A percentile compares a stretch with the other conserved stretches of the same genome.
Conservation (phyloP, 129 eudicot species). For the Arctium lappa region DNA sequence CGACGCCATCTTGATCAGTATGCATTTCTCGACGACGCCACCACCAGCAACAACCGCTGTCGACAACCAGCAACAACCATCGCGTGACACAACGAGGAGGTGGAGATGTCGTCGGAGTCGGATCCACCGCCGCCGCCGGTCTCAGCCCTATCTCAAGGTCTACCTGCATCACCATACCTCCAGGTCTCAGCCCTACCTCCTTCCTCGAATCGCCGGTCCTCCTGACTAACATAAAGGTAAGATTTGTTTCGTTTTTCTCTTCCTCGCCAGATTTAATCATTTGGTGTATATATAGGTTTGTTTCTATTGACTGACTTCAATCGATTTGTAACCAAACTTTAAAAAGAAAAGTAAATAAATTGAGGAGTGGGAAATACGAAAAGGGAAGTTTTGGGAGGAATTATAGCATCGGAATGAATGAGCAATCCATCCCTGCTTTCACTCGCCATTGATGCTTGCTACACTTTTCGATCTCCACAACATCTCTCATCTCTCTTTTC, state of each 20-base stretch:
- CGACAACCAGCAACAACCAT: not conserved
- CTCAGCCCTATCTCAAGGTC: conserved; percentile 75
- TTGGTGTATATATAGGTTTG: not conserved
- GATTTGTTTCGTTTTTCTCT: not conserved
- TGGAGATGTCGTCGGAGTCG: conserved; percentile 20
- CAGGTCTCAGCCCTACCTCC: conserved; percentile 91
- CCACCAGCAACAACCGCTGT: too few species aligned
- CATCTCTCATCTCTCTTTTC: too few species aligned
- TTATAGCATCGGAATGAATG: too few species aligned
- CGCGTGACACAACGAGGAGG: not conserved
- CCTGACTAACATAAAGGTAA: conserved; percentile 82
- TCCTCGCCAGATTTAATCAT: not conserved
- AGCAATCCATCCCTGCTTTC: too few species aligned
- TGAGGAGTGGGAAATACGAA: too few species aligned
- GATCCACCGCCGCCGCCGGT: conserved; percentile 21
- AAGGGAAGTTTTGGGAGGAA: too few species aligned
- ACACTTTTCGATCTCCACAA: too few species aligned
- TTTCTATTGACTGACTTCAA: not conserved
- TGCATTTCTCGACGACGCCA: too few species aligned
- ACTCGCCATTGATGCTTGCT: too few species aligned
- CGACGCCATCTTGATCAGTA: too few species aligned
- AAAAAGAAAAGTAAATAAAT: too few species aligned
- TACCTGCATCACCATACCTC: conserved; percentile 67
- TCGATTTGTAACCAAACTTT: not conserved
- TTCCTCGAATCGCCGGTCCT: conserved; percentile 96